Percentiles rank a stretch among this genome's conserved stretches.
phyloP scores from a whole-genome alignment of 768 basidiomycete genomes.

The Leccinum sublutescens region DNA sequence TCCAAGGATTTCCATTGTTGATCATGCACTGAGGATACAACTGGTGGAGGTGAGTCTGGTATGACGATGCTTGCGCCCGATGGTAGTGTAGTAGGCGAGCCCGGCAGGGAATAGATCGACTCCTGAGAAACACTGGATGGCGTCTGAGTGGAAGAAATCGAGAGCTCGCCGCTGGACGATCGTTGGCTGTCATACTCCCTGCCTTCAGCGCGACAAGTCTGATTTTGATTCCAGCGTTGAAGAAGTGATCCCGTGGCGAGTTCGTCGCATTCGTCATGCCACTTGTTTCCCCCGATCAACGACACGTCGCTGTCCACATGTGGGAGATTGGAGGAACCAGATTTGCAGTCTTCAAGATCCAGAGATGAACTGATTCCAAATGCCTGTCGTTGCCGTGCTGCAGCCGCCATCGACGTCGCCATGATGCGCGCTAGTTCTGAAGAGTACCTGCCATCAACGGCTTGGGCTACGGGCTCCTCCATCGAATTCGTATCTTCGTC shows the following conservation, averaged over 20 bases:
- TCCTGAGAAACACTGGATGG: conserved; percentile 22
- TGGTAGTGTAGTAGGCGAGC: conserved; percentile 11
- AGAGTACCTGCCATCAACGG: conserved; percentile 39
- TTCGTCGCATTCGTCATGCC: conserved; percentile 38
- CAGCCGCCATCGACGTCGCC: conserved; percentile 33
- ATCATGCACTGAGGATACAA: conserved; percentile 11
- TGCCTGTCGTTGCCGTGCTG: conserved; percentile 47
- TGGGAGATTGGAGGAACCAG: conserved; percentile 17
- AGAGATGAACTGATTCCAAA: conserved; percentile 51
- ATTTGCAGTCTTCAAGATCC: conserved; percentile 3
- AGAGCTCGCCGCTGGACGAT: conserved; percentile 8
- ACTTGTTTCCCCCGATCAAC: conserved; percentile 38
- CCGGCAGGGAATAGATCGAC: conserved; percentile 25
- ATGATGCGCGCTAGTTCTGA: conserved; percentile 54
- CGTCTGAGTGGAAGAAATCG: conserved; percentile 12
- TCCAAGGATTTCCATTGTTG: conserved; percentile 25
- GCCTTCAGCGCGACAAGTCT: neutral
- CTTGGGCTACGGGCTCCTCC: neutral
- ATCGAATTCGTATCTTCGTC: conserved; percentile 16
- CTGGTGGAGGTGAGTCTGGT: conserved; percentile 11
- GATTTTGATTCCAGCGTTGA: conserved; percentile 17
- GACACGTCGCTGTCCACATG: conserved; percentile 50
- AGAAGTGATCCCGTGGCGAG: conserved; percentile 32
- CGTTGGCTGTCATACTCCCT: neutral
- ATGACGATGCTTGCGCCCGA: conserved; percentile 9